A percentile compares a stretch with the other conserved stretches of the same genome.
Evolutionary conservation across 805 yeast genomes (phyloP).

Genomic region (Candida argentea): DNA sequence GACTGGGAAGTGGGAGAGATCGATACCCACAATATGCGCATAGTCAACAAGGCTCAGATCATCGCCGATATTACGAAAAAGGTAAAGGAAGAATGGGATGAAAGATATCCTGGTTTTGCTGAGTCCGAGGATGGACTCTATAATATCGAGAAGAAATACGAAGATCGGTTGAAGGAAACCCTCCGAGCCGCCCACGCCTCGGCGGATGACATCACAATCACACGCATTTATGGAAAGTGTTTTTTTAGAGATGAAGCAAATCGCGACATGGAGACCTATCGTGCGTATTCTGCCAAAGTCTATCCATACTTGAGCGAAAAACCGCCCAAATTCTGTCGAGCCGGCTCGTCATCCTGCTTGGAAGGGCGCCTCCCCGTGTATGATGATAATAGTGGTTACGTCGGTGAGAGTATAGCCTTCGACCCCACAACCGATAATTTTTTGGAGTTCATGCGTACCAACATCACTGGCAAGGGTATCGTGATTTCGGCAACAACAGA

Average conservation of each 20-base stretch:
- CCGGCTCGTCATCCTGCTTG: conserved; percentile 2
- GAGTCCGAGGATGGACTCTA: too few species aligned
- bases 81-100: too few species aligned
- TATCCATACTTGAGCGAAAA: conserved; percentile 17
- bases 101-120: too few species aligned
- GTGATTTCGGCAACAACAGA: conserved; percentile 43
- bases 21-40: too few species aligned
- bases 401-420: conserved; percentile 6
- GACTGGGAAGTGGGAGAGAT: too few species aligned
- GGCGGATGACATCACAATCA: conserved; percentile 21
- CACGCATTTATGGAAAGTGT: conserved; percentile 23
- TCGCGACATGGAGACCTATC: conserved; percentile 6
- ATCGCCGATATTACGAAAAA: too few species aligned
- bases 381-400: conserved; percentile 4
- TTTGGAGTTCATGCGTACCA: conserved; percentile 15
- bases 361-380: conserved; percentile 6
- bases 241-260: conserved; percentile 8
- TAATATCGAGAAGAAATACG: conserved; percentile 12
- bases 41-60: too few species aligned
- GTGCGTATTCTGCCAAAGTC: conserved; percentile 11
- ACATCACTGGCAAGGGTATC: conserved; percentile 39
- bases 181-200: conserved; percentile 11
- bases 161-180: conserved; percentile 9
- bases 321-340: conserved; percentile 16
- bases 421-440: conserved; percentile 9